These are phyloP conservation scores for Colletotrichum simmondsii DNA, from an alignment of 2,329 filamentous ascomycete genomes.

Conservation along the genomic window DNA sequence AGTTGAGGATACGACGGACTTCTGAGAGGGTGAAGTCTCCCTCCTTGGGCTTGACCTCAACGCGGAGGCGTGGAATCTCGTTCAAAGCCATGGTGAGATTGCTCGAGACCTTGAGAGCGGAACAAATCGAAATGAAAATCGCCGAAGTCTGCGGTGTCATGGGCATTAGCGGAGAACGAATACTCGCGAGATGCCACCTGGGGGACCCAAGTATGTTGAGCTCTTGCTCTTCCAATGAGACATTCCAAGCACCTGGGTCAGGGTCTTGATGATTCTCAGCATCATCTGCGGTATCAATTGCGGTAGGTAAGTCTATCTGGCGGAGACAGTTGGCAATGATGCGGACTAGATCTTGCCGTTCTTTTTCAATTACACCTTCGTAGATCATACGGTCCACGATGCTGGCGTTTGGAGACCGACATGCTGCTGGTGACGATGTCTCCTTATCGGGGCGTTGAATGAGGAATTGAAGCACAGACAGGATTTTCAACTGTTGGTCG, in stretches of 20 bases:
- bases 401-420: not conserved
- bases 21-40: not conserved
- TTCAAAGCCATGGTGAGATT: not conserved
- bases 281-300: not conserved
- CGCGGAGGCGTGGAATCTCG: not conserved
- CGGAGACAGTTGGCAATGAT: not conserved
- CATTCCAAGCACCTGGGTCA: not conserved
- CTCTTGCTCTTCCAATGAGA: not conserved
- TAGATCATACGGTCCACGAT: not conserved
- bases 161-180: constrained; percentile 1
- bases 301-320: not conserved
- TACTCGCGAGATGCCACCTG: not conserved
- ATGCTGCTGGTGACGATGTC: not conserved
- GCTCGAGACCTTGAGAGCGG: not conserved
- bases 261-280: not conserved
- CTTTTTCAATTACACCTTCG: not conserved
- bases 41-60: not conserved
- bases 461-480: not conserved
- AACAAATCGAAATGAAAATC: not conserved
- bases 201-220: not conserved
- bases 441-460: not conserved
- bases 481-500: not conserved
- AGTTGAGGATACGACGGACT: not conserved
- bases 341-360: not conserved
- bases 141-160: not conserved